A percentile compares a stretch with the other conserved stretches of the same genome.
phyloP scores from a whole-genome alignment of 2,329 filamentous ascomycete genomes.

The Hypoxylon sp. region DNA sequence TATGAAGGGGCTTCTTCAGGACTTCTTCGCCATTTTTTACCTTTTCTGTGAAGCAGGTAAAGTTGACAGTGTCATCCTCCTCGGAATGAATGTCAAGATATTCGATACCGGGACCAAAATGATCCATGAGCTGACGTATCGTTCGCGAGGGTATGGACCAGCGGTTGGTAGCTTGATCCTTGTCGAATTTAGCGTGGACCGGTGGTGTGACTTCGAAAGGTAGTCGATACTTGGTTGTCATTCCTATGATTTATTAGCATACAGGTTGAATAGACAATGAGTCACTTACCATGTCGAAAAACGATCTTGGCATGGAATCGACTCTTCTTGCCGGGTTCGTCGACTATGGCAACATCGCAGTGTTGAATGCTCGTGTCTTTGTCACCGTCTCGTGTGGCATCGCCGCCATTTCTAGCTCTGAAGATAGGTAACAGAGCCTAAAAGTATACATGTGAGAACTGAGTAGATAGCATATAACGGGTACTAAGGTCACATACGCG shows the following conservation, averaged over 20 bases:
- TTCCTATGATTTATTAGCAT: constrained; percentile 56
- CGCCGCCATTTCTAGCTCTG: constrained; percentile 69
- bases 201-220: constrained; percentile 79
- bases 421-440: constrained; percentile 78
- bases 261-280: neutral
- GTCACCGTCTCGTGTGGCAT: constrained; percentile 65
- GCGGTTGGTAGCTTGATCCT: constrained; percentile 68
- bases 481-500: constrained; percentile 57
- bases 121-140: constrained; percentile 78
- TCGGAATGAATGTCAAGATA: constrained; percentile 81
- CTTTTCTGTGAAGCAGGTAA: constrained; percentile 85
- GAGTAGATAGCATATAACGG: neutral
- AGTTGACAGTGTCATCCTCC: constrained; percentile 74
- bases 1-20: constrained; percentile 81
- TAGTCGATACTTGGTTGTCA: constrained; percentile 79
- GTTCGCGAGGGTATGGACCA: constrained; percentile 78
- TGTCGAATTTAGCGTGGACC: constrained; percentile 79
- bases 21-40: constrained; percentile 78
- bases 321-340: constrained; percentile 74
- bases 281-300: constrained; percentile 70
- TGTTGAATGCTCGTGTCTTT: constrained; percentile 75
- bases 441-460: neutral
- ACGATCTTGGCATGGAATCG: constrained; percentile 77
- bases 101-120: constrained; percentile 82
- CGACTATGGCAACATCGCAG: constrained; percentile 78